phyloP scores from a whole-genome alignment of 139 green algal genomes.

The Spirogloea muscicola region DNA sequence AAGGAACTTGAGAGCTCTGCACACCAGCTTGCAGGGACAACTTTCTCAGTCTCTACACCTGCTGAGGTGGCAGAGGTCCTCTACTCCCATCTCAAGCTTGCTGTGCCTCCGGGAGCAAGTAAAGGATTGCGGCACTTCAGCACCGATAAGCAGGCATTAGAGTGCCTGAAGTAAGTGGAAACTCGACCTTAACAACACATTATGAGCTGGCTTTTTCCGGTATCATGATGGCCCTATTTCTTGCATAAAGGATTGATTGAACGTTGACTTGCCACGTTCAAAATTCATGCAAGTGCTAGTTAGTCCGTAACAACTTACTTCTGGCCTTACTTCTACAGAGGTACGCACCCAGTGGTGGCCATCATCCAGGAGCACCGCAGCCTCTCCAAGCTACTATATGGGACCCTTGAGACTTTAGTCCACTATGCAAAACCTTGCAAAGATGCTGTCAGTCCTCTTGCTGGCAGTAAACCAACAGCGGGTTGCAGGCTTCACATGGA shows the following conservation, averaged over 20 bases:
- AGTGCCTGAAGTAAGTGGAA: constrained; percentile 31
- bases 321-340: too few species aligned
- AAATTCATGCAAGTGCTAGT: too few species aligned
- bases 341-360: too few species aligned
- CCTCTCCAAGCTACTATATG: constrained; percentile 20
- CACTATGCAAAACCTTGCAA: too few species aligned
- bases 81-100: constrained; percentile 18
- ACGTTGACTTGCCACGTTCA: too few species aligned
- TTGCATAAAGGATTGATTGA: too few species aligned
- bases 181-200: too few species aligned
- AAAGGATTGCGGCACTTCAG: neutral
- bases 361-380: constrained; percentile 28
- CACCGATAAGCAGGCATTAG: constrained; percentile 22
- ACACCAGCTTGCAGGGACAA: neutral
- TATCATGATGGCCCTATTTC: too few species aligned
- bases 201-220: too few species aligned
- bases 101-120: constrained; percentile 8
- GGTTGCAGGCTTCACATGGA: neutral
- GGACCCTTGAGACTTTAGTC: neutral
- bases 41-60: constrained; percentile 13
- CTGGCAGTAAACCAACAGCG: too few species aligned
- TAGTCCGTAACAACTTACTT: too few species aligned
- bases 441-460: too few species aligned
- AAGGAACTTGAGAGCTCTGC: constrained; percentile 6
- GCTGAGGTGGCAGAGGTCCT: constrained; percentile 21